Conservation (phyloP, 2,329 filamentous ascomycete genomes). For the Thielaviopsis populi region DNA sequence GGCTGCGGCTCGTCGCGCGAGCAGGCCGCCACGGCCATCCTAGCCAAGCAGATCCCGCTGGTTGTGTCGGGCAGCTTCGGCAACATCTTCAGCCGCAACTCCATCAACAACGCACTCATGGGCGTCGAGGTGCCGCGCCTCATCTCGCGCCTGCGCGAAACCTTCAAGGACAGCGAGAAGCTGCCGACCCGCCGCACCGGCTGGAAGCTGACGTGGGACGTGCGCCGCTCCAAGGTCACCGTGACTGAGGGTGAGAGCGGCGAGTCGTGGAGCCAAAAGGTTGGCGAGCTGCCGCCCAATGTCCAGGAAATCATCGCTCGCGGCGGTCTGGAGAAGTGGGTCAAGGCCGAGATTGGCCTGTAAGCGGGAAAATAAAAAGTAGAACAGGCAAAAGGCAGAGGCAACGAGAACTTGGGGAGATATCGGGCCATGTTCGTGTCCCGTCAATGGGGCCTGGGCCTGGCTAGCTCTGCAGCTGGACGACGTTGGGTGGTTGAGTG, state of each 20-base stretch:
- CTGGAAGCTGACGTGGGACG: constrained; percentile 74
- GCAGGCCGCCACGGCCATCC: constrained; percentile 74
- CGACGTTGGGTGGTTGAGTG: neutral
- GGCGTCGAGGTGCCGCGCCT: constrained; percentile 54
- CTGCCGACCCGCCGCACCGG: constrained; percentile 57
- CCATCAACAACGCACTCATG: constrained; percentile 67
- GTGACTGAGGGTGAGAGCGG: constrained; percentile 56
- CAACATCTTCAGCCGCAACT: constrained; percentile 68
- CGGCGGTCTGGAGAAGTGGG: constrained; percentile 71
- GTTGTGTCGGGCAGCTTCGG: constrained; percentile 70
- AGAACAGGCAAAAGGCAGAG: neutral
- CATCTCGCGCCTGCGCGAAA: constrained; percentile 47
- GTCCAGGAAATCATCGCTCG: constrained; percentile 72
- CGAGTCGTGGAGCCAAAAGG: constrained; percentile 59
- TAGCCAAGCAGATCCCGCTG: constrained; percentile 66
- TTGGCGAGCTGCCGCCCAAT: constrained; percentile 69
- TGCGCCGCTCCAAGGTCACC: constrained; percentile 52
- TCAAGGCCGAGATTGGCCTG: constrained; percentile 48
- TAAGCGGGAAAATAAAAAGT: neutral
- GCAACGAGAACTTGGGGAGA: no score
- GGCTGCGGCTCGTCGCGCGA: constrained; percentile 70
- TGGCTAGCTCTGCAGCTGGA: neutral
- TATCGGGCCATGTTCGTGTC: neutral
- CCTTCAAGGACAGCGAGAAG: constrained; percentile 27
- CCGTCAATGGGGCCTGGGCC: neutral